These are phyloP conservation scores for Fusarium tjaetaba DNA, from an alignment of 2,329 filamentous ascomycete genomes.

Conservation along the genomic window DNA sequence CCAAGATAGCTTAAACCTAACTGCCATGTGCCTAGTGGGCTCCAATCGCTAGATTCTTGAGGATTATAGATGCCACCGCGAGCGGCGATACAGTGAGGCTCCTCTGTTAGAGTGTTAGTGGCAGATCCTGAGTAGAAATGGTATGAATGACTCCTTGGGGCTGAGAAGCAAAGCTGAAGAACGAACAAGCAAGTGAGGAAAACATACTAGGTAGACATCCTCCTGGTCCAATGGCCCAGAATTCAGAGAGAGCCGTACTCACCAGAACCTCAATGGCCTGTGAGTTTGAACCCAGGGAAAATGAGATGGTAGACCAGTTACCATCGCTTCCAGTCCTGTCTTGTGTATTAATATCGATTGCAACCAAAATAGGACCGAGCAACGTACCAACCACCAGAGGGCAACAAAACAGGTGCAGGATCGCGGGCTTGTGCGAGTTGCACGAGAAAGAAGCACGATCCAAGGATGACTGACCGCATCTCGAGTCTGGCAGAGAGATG, in stretches of 20 bases:
- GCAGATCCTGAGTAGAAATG: not conserved
- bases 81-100: constrained; percentile 61
- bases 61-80: constrained; percentile 70
- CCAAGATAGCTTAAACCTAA: constrained; percentile 69
- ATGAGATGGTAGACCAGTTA: constrained; percentile 75
- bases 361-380: not conserved
- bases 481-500: not conserved
- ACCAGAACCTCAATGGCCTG: constrained; percentile 56
- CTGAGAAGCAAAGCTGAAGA: not conserved
- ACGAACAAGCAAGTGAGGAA: not conserved
- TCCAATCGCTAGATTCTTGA: constrained; percentile 66
- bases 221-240: constrained; percentile 71
- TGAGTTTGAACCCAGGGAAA: constrained; percentile 57
- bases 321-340: constrained; percentile 72
- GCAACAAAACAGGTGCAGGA: constrained; percentile 36
- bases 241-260: constrained; percentile 76
- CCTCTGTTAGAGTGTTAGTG: constrained; percentile 49
- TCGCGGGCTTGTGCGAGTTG: constrained; percentile 27
- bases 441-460: constrained; percentile 23
- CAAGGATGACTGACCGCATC: constrained; percentile 34
- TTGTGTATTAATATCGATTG: constrained; percentile 14
- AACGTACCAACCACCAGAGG: constrained; percentile 37
- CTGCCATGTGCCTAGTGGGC: constrained; percentile 66
- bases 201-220: constrained; percentile 63
- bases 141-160: not conserved